Evolutionary conservation across 2,329 filamentous ascomycete genomes (phyloP), one percentile per base, ranked within the genome.

Genomic region (Aureobasidium namibiae): DNA sequence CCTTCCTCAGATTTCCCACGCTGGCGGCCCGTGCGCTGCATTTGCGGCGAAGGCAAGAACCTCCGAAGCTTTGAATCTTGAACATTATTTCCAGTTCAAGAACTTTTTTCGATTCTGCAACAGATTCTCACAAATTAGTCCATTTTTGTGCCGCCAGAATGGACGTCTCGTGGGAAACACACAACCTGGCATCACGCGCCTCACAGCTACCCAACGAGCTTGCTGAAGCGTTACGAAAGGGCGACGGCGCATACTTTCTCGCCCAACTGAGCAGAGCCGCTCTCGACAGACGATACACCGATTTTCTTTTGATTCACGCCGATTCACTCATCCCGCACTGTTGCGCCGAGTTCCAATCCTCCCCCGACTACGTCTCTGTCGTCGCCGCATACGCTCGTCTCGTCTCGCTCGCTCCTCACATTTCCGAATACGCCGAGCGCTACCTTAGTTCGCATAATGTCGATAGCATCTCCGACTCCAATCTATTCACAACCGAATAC

Each of bases 281-380:
- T 60, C 81, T 95, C 68, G 79, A 84, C 67, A 80, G 88, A 66
- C 76, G 78, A 74, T 81, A 84, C 71, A 92, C 90, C 67, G 84
- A 90, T 68, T 78, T 78, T 60, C 77, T 96, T 69, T 91, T 94
- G 68, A 77, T 82, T 64, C 81, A 88, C 68, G 91, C 92, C 72
- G 85, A 89, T 70, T 77, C 81, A 62, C 75, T 92, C 41, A 89
- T 94, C 67, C 83, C 90, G 66, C 92, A 96, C 72, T 78, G 95
- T 52, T 90, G 88, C 73, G 88, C 90, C 45, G 77, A 67, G 71
- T 76, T 69, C 29, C 36, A 49, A 4, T 3, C 57, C 2, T 52
- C 44, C 66, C 75, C 65, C 60, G 66, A 63, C 38, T 62, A 67
- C 41, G 71, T 70, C 34, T 67, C 66, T 61, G 69, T 87, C 56